Evolutionary conservation across 345 rosid species (phyloP), one percentile per base, ranked within the genome.

Genomic region (Eucalyptus curtisii): DNA sequence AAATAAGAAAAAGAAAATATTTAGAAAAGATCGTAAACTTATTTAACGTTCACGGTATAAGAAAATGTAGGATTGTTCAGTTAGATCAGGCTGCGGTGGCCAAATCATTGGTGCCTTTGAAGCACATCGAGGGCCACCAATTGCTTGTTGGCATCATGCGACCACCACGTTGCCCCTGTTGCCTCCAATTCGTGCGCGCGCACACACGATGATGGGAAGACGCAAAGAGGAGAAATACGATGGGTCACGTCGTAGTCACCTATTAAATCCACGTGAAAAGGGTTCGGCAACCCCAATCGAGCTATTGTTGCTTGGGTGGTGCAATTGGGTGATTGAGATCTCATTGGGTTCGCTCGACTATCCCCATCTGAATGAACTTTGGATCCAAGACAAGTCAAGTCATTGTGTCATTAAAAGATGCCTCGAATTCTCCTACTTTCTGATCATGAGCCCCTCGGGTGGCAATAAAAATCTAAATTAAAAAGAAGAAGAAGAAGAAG

Each of bases 41-140:
- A 55, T 55, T 24, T 25, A 57, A 24, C 7, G 6, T 57, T 24
- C n/a, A 4, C 1, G 7, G n/a, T 25, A 57, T 1, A 1, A 3
- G 2, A 6, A 25, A 57, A 24, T n/a, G 13, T 0, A 4, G 30
- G 13, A 2, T 24, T 57, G n/a, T 30, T 25, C 5, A 1, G n/a
- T 25, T 57, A 30, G 64, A 27, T 13, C 3, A 0, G 13, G 30
- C 6, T 1, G 1, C 13, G 6, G 61, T 55, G 61, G 13, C 30
- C 61, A 57, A 11, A 57, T 57, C 30, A 10, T 57, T 10, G 6
- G n/a, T 57, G 64, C n/a, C 30, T 10, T 13, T 25, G 11, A 57
- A 25, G 64, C 64, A 57, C 11, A 30, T 4, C 7, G 1, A 25
- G n/a, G 6, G n/a, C n/a, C 13, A 30, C 3, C 30, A 13, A 55